Evolutionary conservation across 1,284 basidiomycete species (phyloP).

Genomic region (Trichosporon inkin): DNA sequence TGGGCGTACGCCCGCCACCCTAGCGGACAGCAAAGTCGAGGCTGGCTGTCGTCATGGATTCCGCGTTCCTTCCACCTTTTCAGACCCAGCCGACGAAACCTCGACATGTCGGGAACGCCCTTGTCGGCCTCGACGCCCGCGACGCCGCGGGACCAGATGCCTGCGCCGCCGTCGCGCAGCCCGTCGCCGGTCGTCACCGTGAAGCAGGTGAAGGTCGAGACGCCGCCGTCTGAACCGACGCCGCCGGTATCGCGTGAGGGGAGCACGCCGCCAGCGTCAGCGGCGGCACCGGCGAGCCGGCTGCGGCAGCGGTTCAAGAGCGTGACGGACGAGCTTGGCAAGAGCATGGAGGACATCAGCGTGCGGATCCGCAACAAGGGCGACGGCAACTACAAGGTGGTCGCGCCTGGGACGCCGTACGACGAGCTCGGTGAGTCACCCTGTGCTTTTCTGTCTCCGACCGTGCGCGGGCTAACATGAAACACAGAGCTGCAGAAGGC

Average conservation of each 20-base stretch:
- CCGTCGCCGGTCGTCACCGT: neutral
- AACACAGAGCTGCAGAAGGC: slow-evolving; percentile 38
- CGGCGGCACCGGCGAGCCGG: neutral
- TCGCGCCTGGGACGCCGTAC: slow-evolving; percentile 49
- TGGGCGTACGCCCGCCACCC: neutral
- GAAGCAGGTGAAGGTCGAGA: neutral
- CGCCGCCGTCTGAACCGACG: neutral
- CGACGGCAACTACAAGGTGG: slow-evolving; percentile 19
- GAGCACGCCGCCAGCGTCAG: neutral
- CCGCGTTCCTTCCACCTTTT: no score
- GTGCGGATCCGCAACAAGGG: slow-evolving; percentile 37
- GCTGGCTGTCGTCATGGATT: neutral
- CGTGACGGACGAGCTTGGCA: slow-evolving; percentile 22
- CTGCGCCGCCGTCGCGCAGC: neutral
- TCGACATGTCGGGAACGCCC: no score
- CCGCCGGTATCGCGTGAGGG: neutral
- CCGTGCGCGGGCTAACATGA: neutral
- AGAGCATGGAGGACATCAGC: slow-evolving; percentile 34
- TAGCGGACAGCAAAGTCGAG: neutral
- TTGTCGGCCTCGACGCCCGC: no score
- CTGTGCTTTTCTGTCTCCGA: no score
- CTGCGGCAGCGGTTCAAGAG: slow-evolving; percentile 16
- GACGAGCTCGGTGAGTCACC: slow-evolving; percentile 42
- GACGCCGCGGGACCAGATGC: no score
- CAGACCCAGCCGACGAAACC: no score